These are phyloP conservation scores for Chrysoporthe austroafricana DNA, from an alignment of 2,329 filamentous ascomycete genomes.

Conservation along the genomic window DNA sequence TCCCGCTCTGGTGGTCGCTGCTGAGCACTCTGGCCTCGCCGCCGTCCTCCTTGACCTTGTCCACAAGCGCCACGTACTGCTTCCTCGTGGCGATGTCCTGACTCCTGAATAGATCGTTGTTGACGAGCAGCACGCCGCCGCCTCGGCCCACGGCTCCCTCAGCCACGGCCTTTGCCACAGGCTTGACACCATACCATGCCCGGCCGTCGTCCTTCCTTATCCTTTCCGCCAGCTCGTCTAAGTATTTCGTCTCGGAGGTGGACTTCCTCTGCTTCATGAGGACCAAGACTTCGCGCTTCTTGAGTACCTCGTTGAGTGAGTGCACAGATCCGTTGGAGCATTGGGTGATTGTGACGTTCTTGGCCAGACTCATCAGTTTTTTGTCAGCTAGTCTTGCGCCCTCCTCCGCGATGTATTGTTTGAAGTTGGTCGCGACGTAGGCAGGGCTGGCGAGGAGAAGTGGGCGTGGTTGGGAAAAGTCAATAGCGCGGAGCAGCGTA, in stretches of 20 bases:
- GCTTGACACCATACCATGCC: constrained; percentile 86
- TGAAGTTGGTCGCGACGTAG: constrained; percentile 82
- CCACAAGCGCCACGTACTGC: constrained; percentile 83
- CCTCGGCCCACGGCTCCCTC: constrained; percentile 88
- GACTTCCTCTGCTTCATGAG: constrained; percentile 88
- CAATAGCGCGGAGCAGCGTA: constrained; percentile 76
- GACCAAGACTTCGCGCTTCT: constrained; percentile 75
- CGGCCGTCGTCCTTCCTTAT: constrained; percentile 83
- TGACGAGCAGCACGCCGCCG: constrained; percentile 83
- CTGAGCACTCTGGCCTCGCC: constrained; percentile 90
- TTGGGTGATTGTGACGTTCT: constrained; percentile 75
- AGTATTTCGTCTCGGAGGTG: constrained; percentile 77
- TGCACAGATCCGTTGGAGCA: constrained; percentile 85
- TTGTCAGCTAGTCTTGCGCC: constrained; percentile 67
- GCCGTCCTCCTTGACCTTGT: constrained; percentile 83
- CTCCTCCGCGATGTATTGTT: constrained; percentile 70
- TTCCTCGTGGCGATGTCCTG: constrained; percentile 76
- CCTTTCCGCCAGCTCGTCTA: constrained; percentile 81
- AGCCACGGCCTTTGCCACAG: constrained; percentile 80
- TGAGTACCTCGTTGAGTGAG: constrained; percentile 83
- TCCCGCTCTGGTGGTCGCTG: constrained; percentile 91
- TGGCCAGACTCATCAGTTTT: constrained; percentile 63
- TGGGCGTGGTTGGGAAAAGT: constrained; percentile 71
- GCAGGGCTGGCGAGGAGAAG: constrained; percentile 87
- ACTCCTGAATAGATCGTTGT: constrained; percentile 84